Base-by-base conservation (phyloP, 2,329 filamentous ascomycete species). In the Helotiales sp. region DNA sequence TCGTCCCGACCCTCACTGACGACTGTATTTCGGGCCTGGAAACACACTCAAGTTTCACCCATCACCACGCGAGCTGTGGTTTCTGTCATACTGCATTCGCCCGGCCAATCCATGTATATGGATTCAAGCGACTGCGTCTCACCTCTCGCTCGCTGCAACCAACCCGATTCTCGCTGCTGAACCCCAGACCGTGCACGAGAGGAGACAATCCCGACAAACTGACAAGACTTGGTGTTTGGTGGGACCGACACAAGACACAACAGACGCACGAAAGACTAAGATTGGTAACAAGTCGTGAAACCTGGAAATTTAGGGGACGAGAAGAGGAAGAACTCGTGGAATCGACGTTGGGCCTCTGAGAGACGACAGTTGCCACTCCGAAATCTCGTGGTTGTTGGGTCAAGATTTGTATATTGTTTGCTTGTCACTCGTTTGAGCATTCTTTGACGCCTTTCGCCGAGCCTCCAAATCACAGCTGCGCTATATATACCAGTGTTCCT, bases 71-170 rank as follows among this genome's bases (percentile, higher is more conserved):
- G 60, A 55, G 54, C 49, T 44, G 27, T 59, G 55, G 30, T 36
- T 48, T 53, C 52, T 54, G 52, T 63, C 53, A 47, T 48, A 54
- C 66, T 66, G 66, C 64, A 63, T 52, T 44, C 38, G 38, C 38
- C 64, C 65, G 63, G 34, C 34, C 53, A 62, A 66, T 63, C 63
- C 64, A 67, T 66, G 63, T 63, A 44, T 48, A 62, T 60, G 56
- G 60, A 53, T 51, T 63, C 62, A 65, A 66, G 61, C 63, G 57
- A 62, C 60, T 52, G 52, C 58, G 63, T 66, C 62, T 68, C 61
- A 62, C 57, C 55, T 58, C 46, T 59, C 55, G 50, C 55, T 55
- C 60, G 34, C 52, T 61, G 62, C 55, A 49, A 61, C 63, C 57
- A 61, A 55, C 60, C 57, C 55, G 49, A 54, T 33, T 44, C 22